Conservation (phyloP, 495 filamentous ascomycete species). For the Penicillium crystallinum region DNA sequence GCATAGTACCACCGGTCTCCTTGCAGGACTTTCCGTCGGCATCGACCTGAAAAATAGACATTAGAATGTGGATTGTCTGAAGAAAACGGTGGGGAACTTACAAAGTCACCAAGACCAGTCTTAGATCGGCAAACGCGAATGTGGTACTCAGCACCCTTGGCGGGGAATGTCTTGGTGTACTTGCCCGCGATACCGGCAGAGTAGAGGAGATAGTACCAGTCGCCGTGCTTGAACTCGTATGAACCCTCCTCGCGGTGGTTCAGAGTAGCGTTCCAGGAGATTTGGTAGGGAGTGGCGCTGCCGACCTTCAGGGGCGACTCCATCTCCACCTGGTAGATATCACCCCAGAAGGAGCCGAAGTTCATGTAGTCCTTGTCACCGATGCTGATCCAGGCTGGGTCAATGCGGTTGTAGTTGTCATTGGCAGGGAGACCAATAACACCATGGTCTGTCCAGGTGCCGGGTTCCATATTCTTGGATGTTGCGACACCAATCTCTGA, state of each 20-base stretch:
- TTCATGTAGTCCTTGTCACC: slow-evolving; percentile 49
- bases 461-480: slow-evolving; percentile 53
- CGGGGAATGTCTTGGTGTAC: slow-evolving; percentile 45
- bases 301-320: slow-evolving; percentile 36
- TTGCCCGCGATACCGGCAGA: slow-evolving; percentile 58
- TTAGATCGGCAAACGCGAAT: slow-evolving; percentile 58
- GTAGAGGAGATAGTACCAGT: slow-evolving; percentile 65
- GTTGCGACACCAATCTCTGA: slow-evolving; percentile 65
- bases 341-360: slow-evolving; percentile 68
- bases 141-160: slow-evolving; percentile 58
- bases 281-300: slow-evolving; percentile 34
- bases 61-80: background rate
- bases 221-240: slow-evolving; percentile 49
- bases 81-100: slow-evolving; percentile 22
- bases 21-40: slow-evolving; percentile 51
- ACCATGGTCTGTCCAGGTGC: slow-evolving; percentile 53
- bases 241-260: slow-evolving; percentile 55
- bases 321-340: slow-evolving; percentile 59
- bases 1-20: slow-evolving; percentile 55
- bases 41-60: slow-evolving; percentile 42
- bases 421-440: slow-evolving; percentile 47
- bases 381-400: slow-evolving; percentile 54
- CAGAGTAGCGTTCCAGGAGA: slow-evolving; percentile 52
- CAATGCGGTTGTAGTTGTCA: slow-evolving; percentile 63
- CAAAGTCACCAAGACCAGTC: slow-evolving; percentile 50